Conservation (phyloP, 768 basidiomycete genomes). For the Dacryopinax primogenitus region DNA sequence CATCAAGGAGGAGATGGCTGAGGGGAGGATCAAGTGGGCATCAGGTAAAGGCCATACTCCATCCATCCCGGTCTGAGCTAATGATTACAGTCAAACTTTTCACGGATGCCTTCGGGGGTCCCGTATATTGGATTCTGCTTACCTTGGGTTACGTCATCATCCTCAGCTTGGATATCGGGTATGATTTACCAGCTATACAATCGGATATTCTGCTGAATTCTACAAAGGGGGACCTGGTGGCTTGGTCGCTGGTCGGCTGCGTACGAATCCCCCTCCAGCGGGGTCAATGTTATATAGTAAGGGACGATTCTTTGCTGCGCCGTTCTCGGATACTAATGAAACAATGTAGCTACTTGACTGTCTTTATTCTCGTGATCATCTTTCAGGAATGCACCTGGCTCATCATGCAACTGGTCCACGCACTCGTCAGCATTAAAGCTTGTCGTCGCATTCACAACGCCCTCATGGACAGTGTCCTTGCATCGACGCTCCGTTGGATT, state of each 20-base stretch:
- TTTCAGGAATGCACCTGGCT: not conserved
- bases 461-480: not conserved
- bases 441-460: not conserved
- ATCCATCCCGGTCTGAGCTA: not conserved
- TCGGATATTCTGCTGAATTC: not conserved
- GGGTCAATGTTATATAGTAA: not conserved
- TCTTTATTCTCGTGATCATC: slow-evolving; percentile 7
- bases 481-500: slow-evolving; percentile 31
- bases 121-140: not conserved
- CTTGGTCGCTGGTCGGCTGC: not conserved
- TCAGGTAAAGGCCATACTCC: not conserved
- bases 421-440: not conserved
- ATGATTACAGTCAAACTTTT: not conserved
- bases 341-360: slow-evolving; percentile 8
- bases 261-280: slow-evolving; percentile 7
- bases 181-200: not conserved
- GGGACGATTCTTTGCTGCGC: too few relatives aligned
- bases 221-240: slow-evolving; percentile 4
- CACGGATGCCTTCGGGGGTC: not conserved
- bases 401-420: not conserved
- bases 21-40: not conserved
- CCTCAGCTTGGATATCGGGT: not conserved
- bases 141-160: not conserved
- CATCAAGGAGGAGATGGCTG: not conserved
- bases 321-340: not conserved